Evolutionary conservation across 2,329 filamentous ascomycete species (phyloP).

Genomic region (Diaporthe ampelina): DNA sequence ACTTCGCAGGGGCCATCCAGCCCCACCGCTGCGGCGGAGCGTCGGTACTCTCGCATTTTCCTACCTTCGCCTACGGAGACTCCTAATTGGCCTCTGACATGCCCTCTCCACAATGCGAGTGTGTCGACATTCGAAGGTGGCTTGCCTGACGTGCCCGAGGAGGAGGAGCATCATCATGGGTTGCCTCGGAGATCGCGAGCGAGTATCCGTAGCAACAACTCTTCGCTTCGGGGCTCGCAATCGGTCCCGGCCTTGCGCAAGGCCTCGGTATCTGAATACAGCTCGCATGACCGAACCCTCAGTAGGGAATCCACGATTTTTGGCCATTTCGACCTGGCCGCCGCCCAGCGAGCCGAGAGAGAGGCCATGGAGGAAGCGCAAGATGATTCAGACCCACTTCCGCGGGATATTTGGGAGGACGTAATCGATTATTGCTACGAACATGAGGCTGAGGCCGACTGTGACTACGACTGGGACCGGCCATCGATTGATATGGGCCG

Average conservation of each 20-base stretch:
- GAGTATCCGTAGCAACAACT: conserved; percentile 62
- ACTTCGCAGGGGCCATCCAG: conserved; percentile 49
- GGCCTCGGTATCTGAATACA: conserved; percentile 33
- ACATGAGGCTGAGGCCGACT: conserved; percentile 76
- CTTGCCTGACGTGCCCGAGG: conserved; percentile 73
- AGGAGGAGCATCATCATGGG: conserved; percentile 66
- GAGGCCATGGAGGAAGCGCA: conserved; percentile 46
- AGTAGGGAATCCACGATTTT: conserved; percentile 69
- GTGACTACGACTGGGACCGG: conserved; percentile 76
- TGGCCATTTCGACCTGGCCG: conserved; percentile 58
- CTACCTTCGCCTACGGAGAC: conserved; percentile 53
- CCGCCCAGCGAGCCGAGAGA: conserved; percentile 52
- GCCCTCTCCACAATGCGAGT: conserved; percentile 49
- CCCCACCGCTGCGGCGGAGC: conserved; percentile 46
- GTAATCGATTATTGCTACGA: conserved; percentile 81
- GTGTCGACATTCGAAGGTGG: conserved; percentile 54
- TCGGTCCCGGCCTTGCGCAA: conserved; percentile 60
- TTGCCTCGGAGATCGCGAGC: conserved; percentile 55
- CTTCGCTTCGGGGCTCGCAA: conserved; percentile 67
- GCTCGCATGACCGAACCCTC: conserved; percentile 48
- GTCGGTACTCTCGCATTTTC: conserved; percentile 56
- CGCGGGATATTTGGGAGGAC: conserved; percentile 73
- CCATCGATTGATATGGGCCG: conserved; percentile 64
- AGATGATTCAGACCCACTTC: conserved; percentile 48
- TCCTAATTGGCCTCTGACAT: conserved; percentile 60